phyloP scores from a whole-genome alignment of 208 protist genomes.

The Acanthamoeba castellanii region DNA sequence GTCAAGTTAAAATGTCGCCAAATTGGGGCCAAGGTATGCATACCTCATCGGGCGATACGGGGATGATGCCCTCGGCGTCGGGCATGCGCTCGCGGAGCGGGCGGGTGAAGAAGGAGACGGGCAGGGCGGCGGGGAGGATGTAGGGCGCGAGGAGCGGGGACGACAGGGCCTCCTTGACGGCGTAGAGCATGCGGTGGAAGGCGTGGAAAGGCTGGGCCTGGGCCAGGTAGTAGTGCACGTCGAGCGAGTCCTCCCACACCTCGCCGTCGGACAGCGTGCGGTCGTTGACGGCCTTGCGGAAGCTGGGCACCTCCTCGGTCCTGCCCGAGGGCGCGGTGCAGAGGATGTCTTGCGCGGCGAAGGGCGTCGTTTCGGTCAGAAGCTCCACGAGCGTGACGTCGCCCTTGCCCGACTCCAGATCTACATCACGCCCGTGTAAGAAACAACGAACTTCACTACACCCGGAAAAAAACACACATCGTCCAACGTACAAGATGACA shows the following conservation, averaged over 20 bases:
- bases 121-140: background rate
- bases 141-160: constrained; percentile 4
- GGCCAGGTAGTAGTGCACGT: constrained; percentile 66
- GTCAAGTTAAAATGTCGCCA: background rate
- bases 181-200: constrained; percentile 29
- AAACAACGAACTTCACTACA: too few relatives aligned
- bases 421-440: background rate
- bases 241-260: constrained; percentile 4
- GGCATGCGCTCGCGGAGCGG: background rate
- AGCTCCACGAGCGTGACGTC: constrained; percentile 39
- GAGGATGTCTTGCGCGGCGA: background rate
- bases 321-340: background rate
- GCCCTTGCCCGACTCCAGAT: constrained; percentile 27
- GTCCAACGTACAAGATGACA: too few relatives aligned
- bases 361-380: constrained; percentile 4
- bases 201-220: constrained; percentile 55
- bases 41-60: background rate
- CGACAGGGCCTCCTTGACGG: constrained; percentile 15
- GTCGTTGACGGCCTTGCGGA: background rate
- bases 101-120: background rate
- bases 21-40: background rate
- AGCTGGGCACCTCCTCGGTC: background rate
- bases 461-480: too few relatives aligned
- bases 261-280: background rate
- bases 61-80: background rate